Evolutionary conservation across 2,329 filamentous ascomycete species (phyloP).

Genomic region (Aureobasidium sp.): DNA sequence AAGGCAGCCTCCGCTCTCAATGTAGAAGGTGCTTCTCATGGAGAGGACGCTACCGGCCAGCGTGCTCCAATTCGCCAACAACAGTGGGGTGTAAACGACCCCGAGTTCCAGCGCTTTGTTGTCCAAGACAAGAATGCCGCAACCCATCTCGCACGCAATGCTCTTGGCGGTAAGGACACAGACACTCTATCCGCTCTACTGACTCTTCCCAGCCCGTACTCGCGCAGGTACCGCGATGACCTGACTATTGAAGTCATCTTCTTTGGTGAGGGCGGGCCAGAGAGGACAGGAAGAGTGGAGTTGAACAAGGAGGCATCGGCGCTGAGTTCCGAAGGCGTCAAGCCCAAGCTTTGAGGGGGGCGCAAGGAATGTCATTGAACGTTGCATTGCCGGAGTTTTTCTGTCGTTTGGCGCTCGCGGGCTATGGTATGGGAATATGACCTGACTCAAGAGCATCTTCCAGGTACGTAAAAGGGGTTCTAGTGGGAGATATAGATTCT

Average conservation of each 20-base stretch:
- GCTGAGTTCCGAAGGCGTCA: slow-evolving; percentile 20
- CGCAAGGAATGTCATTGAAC: background rate
- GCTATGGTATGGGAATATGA: background rate
- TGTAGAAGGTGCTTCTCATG: slow-evolving; percentile 58
- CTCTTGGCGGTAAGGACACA: slow-evolving; percentile 83
- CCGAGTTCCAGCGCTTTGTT: slow-evolving; percentile 74
- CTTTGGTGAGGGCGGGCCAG: slow-evolving; percentile 73
- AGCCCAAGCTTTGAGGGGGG: slow-evolving; percentile 20
- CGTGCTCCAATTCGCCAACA: slow-evolving; percentile 79
- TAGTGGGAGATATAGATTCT: background rate
- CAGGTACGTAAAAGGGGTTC: background rate
- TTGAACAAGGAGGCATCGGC: slow-evolving; percentile 78
- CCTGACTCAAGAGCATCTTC: background rate
- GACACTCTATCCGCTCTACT: slow-evolving; percentile 91
- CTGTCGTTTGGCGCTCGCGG: background rate
- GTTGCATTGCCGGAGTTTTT: slow-evolving; percentile 13
- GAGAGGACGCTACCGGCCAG: slow-evolving; percentile 57
- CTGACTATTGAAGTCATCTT: slow-evolving; percentile 97
- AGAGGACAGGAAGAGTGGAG: slow-evolving; percentile 68
- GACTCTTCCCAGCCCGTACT: slow-evolving; percentile 86
- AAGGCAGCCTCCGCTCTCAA: slow-evolving; percentile 53
- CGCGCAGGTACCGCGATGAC: slow-evolving; percentile 86
- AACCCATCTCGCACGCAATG: slow-evolving; percentile 91
- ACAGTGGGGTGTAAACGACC: slow-evolving; percentile 79
- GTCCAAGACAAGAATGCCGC: slow-evolving; percentile 94